Percentiles rank a stretch among this genome's conserved stretches.
Evolutionary conservation across 495 filamentous ascomycete species (phyloP).

Genomic region (Hypoxylon lienhwacheense): DNA sequence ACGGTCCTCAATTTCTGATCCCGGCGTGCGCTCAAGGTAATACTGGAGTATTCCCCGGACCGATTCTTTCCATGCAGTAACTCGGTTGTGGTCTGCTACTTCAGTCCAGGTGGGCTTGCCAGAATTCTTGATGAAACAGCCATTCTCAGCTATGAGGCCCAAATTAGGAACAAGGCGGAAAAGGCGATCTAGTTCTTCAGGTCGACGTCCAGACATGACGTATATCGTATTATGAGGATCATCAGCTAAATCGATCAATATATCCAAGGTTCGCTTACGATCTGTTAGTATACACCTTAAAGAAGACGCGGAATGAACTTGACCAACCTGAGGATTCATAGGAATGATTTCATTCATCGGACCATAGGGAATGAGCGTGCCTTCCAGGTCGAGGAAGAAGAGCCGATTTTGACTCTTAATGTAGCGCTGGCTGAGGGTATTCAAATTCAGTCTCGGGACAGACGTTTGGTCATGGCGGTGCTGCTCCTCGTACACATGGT

Average conservation of each 20-base stretch:
- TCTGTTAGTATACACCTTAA: conserved; percentile 13
- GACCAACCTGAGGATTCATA: conserved; percentile 69
- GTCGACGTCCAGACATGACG: conserved; percentile 83
- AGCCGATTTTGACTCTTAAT: conserved; percentile 63
- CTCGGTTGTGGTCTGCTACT: conserved; percentile 67
- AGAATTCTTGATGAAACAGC: conserved; percentile 78
- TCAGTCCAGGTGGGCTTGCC: conserved; percentile 69
- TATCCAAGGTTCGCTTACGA: conserved; percentile 67
- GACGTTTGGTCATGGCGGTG: conserved; percentile 78
- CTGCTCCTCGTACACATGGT: conserved; percentile 77
- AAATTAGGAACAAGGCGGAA: conserved; percentile 77
- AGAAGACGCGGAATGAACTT: not conserved
- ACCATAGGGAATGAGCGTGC: conserved; percentile 83
- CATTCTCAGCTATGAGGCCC: conserved; percentile 89
- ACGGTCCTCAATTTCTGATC: conserved; percentile 80
- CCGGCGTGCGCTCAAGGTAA: conserved; percentile 84
- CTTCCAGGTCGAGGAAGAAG: conserved; percentile 91
- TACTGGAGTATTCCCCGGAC: conserved; percentile 78
- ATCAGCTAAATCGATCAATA: conserved; percentile 73
- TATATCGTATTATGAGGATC: conserved; percentile 85
- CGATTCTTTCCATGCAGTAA: conserved; percentile 72
- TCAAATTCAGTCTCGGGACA: conserved; percentile 77
- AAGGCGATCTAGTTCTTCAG: conserved; percentile 82
- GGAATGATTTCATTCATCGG: conserved; percentile 77
- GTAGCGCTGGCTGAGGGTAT: conserved; percentile 65